A percentile compares a stretch with the other conserved stretches of the same genome.
Evolutionary conservation across 164 flowering plant species (phyloP).

Genomic region (Umbellularia californica): DNA sequence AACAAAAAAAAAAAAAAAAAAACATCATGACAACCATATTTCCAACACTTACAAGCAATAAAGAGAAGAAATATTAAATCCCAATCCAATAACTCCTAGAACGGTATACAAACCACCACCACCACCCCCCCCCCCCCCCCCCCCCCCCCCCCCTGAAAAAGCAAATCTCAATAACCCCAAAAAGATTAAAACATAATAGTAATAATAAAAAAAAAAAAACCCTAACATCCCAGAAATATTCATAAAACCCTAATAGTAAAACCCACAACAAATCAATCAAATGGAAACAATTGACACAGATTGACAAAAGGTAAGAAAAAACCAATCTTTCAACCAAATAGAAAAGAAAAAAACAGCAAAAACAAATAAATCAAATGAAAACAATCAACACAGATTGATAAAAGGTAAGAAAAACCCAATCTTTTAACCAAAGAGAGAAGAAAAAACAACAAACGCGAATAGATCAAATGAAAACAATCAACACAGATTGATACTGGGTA

Average conservation of each 20-base stretch:
- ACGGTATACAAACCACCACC: no score
- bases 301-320: no score
- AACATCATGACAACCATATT: not conserved
- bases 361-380: not conserved
- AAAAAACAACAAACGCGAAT: not conserved
- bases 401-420: not conserved
- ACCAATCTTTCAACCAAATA: not conserved
- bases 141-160: not conserved
- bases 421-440: no score
- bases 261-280: conserved; percentile 1
- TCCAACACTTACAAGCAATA: not conserved
- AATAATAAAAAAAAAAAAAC: not conserved
- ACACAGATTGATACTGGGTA: no score
- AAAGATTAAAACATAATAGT: not conserved
- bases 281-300: not conserved
- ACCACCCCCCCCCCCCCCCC: no score
- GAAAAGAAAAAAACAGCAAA: not conserved
- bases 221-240: not conserved
- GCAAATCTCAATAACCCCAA: not conserved
- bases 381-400: not conserved
- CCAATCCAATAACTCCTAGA: no score
- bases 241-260: conserved; percentile 20
- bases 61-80: no score
- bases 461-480: not conserved
- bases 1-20: no score